These are phyloP conservation scores for Asterochloris sp. DNA, from an alignment of 139 green algal species.

Conservation along the genomic window DNA sequence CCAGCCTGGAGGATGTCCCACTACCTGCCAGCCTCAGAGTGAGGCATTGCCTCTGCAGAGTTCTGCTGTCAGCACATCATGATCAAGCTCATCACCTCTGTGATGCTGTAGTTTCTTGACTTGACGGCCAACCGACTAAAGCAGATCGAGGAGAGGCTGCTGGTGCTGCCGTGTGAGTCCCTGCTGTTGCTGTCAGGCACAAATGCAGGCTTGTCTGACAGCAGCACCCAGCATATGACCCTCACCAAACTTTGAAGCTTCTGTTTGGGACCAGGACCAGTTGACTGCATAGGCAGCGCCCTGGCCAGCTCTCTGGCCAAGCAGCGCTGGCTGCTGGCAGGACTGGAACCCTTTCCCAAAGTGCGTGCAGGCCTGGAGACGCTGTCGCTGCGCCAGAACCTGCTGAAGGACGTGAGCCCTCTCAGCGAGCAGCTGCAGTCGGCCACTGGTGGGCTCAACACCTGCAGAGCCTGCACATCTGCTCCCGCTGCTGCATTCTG, in stretches of 20 bases:
- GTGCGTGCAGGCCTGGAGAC: slow-evolving; percentile 50
- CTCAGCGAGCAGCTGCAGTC: no score
- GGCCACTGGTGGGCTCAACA: no score
- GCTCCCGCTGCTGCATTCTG: no score
- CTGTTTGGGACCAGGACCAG: no score
- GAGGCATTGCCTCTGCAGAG: neutral
- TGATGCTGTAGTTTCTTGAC: slow-evolving; percentile 60
- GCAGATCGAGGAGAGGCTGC: slow-evolving; percentile 60
- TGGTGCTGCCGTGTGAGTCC: slow-evolving; percentile 56
- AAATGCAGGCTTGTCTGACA: no score
- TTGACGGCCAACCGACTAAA: slow-evolving; percentile 80
- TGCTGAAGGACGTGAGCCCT: slow-evolving; percentile 43
- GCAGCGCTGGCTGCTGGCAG: neutral
- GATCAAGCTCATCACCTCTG: neutral
- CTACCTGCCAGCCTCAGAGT: slow-evolving; percentile 47
- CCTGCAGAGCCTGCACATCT: no score
- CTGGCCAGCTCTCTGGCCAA: neutral
- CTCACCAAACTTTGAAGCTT: neutral
- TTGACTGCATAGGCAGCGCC: neutral
- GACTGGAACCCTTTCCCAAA: neutral
- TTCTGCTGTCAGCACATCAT: neutral
- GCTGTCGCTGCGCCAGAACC: slow-evolving; percentile 85
- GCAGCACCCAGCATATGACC: neutral
- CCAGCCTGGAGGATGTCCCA: slow-evolving; percentile 41
- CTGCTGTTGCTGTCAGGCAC: neutral